Percentiles rank a stretch among this genome's conserved stretches.
Evolutionary conservation across 805 yeast genomes (phyloP).

Genomic region (Kluyveromyces wickerhamii): DNA sequence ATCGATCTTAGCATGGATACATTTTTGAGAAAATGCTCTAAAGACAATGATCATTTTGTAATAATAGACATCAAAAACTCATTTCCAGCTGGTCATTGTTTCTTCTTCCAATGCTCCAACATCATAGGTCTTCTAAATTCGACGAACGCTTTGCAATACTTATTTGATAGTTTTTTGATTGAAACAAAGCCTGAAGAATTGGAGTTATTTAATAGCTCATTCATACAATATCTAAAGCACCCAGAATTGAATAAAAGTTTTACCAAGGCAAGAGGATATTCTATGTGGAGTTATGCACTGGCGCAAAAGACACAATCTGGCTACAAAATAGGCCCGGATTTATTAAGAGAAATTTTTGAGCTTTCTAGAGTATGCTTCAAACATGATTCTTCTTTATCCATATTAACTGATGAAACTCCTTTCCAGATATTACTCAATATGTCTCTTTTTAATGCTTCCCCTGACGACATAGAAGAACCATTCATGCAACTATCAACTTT

Average conservation of each 20-base stretch:
- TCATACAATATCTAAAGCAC: constrained; percentile 12
- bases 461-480: too few relatives aligned
- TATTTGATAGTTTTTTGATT: constrained; percentile 9
- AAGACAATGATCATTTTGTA: not conserved
- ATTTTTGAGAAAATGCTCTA: not conserved
- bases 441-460: too few relatives aligned
- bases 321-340: not conserved
- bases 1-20: not conserved
- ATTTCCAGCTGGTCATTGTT: not conserved
- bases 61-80: not conserved
- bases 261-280: constrained; percentile 16
- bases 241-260: constrained; percentile 14
- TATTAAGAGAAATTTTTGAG: not conserved
- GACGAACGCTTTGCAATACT: not conserved
- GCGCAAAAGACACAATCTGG: constrained; percentile 8
- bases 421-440: not conserved
- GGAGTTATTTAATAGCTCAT: not conserved
- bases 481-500: too few relatives aligned
- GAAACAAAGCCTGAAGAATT: constrained; percentile 5
- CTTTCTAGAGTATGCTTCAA: too few relatives aligned
- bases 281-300: constrained; percentile 16
- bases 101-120: not conserved
- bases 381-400: too few relatives aligned
- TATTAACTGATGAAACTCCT: not conserved
- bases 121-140: not conserved